Base-by-base conservation (phyloP, 345 rosid species). In the Linum tenue region DNA sequence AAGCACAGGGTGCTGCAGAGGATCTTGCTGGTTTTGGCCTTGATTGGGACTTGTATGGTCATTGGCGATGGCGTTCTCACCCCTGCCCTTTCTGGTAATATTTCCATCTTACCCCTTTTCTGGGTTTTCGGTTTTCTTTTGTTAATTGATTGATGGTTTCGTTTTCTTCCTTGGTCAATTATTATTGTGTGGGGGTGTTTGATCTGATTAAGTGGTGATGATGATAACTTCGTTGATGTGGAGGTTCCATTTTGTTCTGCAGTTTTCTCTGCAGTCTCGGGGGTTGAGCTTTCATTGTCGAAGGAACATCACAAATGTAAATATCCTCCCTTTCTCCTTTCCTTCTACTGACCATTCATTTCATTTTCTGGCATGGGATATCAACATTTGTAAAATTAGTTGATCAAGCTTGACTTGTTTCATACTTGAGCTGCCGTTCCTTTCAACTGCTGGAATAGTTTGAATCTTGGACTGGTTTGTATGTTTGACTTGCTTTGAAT, bases 41-140 rank as follows among this genome's bases (percentile, higher is more conserved):
- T 91, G 83, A 76, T 91, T 73, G 98, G 98, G 72, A 85, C 98
- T 58, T 91, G 92, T 81, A 91, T 91, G 98, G 92, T 89, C 53
- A 89, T 91, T 70, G 98, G 98, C 70, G 98, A 91, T 76, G 96
- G 96, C 67, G 89, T 91, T 58, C 86, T 87, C 16, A 85, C 94
- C 4, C 94, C 98, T 65, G 94, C 96, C 3, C 76, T 91, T 74
- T 91, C 96, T 16, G 98, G 98, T 91, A 72, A 60, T 3, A 43
- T 7, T 74, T 67, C 38, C 5, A 3, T 3, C 12, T 59, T 73
- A 22, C 31, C 31, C 31, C 31, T 22, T 22, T 22, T 22, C 31
- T 22, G 31, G 31, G 31, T 64, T 12, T 56, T 63, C 15, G 35
- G 62, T 65, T 4, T 2, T 11, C 7, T 51, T 71, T 67, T 39